Conservation (phyloP, 805 yeast genomes). For the Nematodospora valgi region DNA sequence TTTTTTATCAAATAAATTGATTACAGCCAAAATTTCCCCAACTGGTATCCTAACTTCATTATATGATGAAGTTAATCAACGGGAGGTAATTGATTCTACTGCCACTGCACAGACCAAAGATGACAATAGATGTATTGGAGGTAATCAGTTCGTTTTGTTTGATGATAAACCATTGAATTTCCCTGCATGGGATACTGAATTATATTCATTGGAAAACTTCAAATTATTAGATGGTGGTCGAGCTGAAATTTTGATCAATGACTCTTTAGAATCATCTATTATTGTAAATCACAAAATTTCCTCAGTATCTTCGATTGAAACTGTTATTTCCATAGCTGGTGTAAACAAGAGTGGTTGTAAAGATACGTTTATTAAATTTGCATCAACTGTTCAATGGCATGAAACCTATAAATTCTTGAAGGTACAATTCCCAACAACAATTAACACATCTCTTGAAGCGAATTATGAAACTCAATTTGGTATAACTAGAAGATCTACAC, state of each 20-base stretch:
- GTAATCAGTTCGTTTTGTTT: constrained; percentile 76
- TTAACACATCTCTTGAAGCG: constrained; percentile 66
- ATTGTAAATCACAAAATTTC: constrained; percentile 61
- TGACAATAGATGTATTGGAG: constrained; percentile 43
- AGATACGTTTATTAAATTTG: constrained; percentile 32
- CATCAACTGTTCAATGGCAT: constrained; percentile 70
- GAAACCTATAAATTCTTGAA: constrained; percentile 85
- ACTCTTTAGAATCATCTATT: constrained; percentile 62
- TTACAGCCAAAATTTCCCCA: constrained; percentile 51
- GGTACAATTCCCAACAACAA: constrained; percentile 90
- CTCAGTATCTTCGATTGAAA: constrained; percentile 53
- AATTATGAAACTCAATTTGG: constrained; percentile 95
- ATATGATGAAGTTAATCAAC: constrained; percentile 48
- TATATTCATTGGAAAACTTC: constrained; percentile 76
- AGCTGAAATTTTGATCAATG: constrained; percentile 40
- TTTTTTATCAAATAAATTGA: constrained; percentile 56
- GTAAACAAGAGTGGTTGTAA: constrained; percentile 42
- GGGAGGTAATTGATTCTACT: constrained; percentile 65
- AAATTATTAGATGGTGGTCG: constrained; percentile 42
- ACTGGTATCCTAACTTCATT: constrained; percentile 61
- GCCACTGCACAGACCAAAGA: constrained; percentile 45
- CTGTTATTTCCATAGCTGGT: constrained; percentile 69
- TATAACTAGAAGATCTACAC: constrained; percentile 86
- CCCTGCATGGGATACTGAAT: constrained; percentile 98
- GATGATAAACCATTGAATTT: constrained; percentile 88